Percentiles rank a stretch among this genome's conserved stretches.
These are phyloP conservation scores for Dactylellina drechsleri DNA, from an alignment of 2,329 filamentous ascomycete species.

Conservation along the genomic window DNA sequence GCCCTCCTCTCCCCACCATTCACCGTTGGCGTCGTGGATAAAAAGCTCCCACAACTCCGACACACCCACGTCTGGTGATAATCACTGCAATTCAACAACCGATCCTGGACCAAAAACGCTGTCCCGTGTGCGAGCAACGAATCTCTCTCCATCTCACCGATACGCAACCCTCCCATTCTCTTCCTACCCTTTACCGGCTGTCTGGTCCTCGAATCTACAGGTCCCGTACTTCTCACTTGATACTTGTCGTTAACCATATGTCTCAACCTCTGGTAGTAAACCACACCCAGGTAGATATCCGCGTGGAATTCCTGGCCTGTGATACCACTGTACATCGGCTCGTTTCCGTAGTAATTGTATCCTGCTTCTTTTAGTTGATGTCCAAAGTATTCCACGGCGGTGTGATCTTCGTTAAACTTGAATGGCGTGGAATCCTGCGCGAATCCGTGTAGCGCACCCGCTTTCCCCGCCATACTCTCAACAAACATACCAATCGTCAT, in stretches of 20 bases:
- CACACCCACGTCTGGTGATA: constrained; percentile 91
- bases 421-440: constrained; percentile 96
- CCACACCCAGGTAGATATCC: constrained; percentile 95
- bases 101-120: constrained; percentile 92
- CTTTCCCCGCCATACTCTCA: constrained; percentile 94
- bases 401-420: constrained; percentile 90
- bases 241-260: constrained; percentile 99
- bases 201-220: constrained; percentile 86
- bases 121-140: constrained; percentile 93
- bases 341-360: constrained; percentile 98
- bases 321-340: constrained; percentile 98
- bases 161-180: constrained; percentile 96
- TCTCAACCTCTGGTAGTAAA: constrained; percentile 96
- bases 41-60: constrained; percentile 85
- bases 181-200: constrained; percentile 94
- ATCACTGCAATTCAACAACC: constrained; percentile 96
- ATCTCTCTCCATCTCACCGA: constrained; percentile 99
- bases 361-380: constrained; percentile 94
- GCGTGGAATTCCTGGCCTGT: constrained; percentile 92
- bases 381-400: constrained; percentile 92
- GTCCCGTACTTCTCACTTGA: constrained; percentile 95
- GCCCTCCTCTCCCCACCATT: constrained; percentile 73
- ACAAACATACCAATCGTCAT: constrained; percentile 99
- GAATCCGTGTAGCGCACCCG: constrained; percentile 91
- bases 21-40: constrained; percentile 82